Percentiles rank a stretch among this genome's conserved stretches.
Evolutionary conservation across 2,329 filamentous ascomycete species (phyloP).

Genomic region (Arthrobotrys conoides): DNA sequence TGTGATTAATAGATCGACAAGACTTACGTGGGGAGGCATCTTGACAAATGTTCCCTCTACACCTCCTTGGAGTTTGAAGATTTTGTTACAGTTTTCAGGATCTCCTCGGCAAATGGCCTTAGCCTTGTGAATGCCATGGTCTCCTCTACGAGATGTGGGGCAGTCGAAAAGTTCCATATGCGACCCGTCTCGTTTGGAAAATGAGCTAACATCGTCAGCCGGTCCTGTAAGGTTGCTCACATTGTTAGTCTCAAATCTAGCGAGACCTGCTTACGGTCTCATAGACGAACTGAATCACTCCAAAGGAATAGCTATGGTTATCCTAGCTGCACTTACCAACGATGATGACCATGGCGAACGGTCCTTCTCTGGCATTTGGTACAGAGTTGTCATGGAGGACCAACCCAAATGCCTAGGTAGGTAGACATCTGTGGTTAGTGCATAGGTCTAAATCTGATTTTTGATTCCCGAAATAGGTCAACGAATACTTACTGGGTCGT

Average conservation of each 20-base stretch:
- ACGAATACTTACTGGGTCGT: constrained; percentile 35
- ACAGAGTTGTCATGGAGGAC: constrained; percentile 50
- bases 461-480: constrained; percentile 8
- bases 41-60: constrained; percentile 49
- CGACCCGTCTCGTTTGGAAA: constrained; percentile 69
- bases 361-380: constrained; percentile 34
- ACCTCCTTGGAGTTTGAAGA: constrained; percentile 50
- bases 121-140: constrained; percentile 47
- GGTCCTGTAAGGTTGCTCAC: constrained; percentile 62
- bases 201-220: constrained; percentile 65
- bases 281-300: constrained; percentile 9
- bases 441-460: constrained; percentile 17
- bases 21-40: constrained; percentile 48
- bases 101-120: constrained; percentile 51
- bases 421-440: constrained; percentile 20
- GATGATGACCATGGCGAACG: constrained; percentile 51
- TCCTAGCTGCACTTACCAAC: constrained; percentile 36
- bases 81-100: constrained; percentile 48
- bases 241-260: constrained; percentile 36
- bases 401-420: constrained; percentile 44
- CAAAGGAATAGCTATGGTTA: constrained; percentile 1
- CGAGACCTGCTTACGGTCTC: constrained; percentile 10
- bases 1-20: constrained; percentile 1
- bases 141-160: constrained; percentile 47
- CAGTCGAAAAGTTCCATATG: constrained; percentile 69